Conservation (phyloP, 352 stramenopile genomes). For the Phytophthora rubi region DNA sequence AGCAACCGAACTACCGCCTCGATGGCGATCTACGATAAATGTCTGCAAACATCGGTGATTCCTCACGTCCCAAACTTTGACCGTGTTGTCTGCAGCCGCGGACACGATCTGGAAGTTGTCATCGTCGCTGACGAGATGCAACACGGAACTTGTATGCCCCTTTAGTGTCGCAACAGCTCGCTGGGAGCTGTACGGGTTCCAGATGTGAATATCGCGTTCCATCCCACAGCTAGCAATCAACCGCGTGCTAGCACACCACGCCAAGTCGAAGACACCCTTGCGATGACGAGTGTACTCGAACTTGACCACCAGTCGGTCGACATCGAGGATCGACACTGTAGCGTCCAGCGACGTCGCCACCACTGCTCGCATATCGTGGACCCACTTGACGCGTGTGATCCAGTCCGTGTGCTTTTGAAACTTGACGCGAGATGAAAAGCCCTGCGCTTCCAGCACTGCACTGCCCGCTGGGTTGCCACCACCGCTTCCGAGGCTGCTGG, state of each 20-base stretch:
- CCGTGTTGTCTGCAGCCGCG: slow-evolving; percentile 79
- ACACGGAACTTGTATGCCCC: slow-evolving; percentile 75
- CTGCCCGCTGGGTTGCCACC: slow-evolving; percentile 51
- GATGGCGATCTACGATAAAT: slow-evolving; percentile 60
- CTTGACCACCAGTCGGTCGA: slow-evolving; percentile 81
- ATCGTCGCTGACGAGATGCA: slow-evolving; percentile 81
- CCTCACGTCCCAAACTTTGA: slow-evolving; percentile 87
- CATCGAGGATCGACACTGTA: slow-evolving; percentile 83
- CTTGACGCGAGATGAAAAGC: slow-evolving; percentile 71
- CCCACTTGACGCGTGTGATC: slow-evolving; percentile 86
- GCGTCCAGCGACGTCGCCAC: slow-evolving; percentile 83
- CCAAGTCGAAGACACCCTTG: slow-evolving; percentile 84
- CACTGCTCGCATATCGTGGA: slow-evolving; percentile 80
- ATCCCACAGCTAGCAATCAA: slow-evolving; percentile 85
- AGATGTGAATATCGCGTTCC: slow-evolving; percentile 89
- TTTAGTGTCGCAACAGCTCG: slow-evolving; percentile 73
- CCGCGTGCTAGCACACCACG: slow-evolving; percentile 77
- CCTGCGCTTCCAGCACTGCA: slow-evolving; percentile 61
- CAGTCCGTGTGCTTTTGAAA: slow-evolving; percentile 87
- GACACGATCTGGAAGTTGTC: slow-evolving; percentile 89
- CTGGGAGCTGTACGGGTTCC: slow-evolving; percentile 90
- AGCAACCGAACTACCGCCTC: slow-evolving; percentile 11
- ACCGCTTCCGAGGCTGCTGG: slow-evolving; percentile 18
- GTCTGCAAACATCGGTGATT: slow-evolving; percentile 85
- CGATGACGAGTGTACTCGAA: slow-evolving; percentile 86